Percentiles rank a stretch among this genome's conserved stretches.
These are phyloP conservation scores for Clonostachys sp. DNA, from an alignment of 2,329 filamentous ascomycete genomes.

Conservation along the genomic window DNA sequence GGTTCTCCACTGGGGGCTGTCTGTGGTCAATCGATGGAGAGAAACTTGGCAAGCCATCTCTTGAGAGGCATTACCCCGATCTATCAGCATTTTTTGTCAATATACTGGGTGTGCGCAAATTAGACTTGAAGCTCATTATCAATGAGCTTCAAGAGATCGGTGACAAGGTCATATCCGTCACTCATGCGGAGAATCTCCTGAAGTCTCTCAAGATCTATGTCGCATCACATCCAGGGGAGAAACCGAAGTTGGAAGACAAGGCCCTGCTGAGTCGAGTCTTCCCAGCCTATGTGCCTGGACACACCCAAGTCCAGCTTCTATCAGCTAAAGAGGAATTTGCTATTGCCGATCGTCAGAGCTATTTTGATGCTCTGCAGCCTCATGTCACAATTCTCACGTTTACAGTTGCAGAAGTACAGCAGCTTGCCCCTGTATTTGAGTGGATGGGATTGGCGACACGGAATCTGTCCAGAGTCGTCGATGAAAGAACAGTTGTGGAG, in stretches of 20 bases:
- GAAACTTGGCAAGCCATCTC: slow-evolving; percentile 8
- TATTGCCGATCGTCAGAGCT: slow-evolving; percentile 18
- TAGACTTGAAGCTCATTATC: slow-evolving; percentile 14
- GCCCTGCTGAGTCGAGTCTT: not conserved
- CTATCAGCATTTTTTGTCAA: slow-evolving; percentile 13
- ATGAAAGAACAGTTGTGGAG: slow-evolving; percentile 17
- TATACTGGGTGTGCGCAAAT: slow-evolving; percentile 10
- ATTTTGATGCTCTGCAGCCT: slow-evolving; percentile 10
- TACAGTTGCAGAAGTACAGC: slow-evolving; percentile 14
- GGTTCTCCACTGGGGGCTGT: slow-evolving; percentile 13
- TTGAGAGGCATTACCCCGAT: slow-evolving; percentile 12
- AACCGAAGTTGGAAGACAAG: no score
- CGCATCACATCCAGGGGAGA: no score
- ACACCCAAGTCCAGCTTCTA: slow-evolving; percentile 2
- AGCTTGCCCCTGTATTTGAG: slow-evolving; percentile 14
- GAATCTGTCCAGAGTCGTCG: slow-evolving; percentile 16
- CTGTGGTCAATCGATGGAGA: slow-evolving; percentile 15
- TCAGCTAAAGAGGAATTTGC: slow-evolving; percentile 7
- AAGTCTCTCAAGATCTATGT: slow-evolving; percentile 18
- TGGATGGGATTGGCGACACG: slow-evolving; percentile 18
- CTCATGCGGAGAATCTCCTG: slow-evolving; percentile 14
- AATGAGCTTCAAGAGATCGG: slow-evolving; percentile 10
- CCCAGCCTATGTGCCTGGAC: not conserved
- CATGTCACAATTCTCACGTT: slow-evolving; percentile 22
- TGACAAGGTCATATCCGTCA: not conserved